These are phyloP conservation scores for Talaromyces sp. DNA, from an alignment of 2,329 filamentous ascomycete species.

Conservation along the genomic window DNA sequence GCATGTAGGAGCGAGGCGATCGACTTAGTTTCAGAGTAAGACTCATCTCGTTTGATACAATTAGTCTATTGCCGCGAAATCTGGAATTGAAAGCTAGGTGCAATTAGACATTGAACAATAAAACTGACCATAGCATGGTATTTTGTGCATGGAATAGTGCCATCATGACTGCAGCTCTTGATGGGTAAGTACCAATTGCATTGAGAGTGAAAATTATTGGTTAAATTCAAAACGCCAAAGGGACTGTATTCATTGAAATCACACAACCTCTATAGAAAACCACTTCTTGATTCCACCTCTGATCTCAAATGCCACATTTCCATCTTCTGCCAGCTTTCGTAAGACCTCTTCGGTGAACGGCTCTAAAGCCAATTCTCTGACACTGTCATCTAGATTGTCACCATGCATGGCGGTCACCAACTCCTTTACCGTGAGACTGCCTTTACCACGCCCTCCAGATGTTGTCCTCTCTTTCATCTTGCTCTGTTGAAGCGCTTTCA, in stretches of 20 bases:
- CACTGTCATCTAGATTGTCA: constrained; percentile 31
- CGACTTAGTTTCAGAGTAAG: no score
- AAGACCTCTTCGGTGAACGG: constrained; percentile 47
- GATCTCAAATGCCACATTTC: constrained; percentile 44
- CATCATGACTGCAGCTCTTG: no score
- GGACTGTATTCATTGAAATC: not conserved
- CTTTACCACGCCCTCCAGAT: constrained; percentile 11
- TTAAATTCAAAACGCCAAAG: not conserved
- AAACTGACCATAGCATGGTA: not conserved
- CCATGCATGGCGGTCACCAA: constrained; percentile 49
- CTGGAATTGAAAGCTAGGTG: no score
- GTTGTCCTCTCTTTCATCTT: constrained; percentile 19
- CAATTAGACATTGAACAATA: no score
- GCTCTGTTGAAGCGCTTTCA: constrained; percentile 37
- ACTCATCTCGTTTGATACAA: no score
- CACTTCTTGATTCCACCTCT: constrained; percentile 39
- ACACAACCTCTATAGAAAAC: constrained; percentile 28
- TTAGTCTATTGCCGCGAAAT: no score
- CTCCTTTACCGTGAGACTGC: constrained; percentile 30
- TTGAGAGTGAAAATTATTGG: not conserved
- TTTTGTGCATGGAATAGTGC: not conserved
- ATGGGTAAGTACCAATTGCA: not conserved
- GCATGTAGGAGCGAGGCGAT: no score
- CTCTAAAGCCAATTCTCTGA: constrained; percentile 37
- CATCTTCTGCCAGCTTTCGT: constrained; percentile 46